Conservation (phyloP, 164 flowering plant species). For the Dillenia suffruticosa region DNA sequence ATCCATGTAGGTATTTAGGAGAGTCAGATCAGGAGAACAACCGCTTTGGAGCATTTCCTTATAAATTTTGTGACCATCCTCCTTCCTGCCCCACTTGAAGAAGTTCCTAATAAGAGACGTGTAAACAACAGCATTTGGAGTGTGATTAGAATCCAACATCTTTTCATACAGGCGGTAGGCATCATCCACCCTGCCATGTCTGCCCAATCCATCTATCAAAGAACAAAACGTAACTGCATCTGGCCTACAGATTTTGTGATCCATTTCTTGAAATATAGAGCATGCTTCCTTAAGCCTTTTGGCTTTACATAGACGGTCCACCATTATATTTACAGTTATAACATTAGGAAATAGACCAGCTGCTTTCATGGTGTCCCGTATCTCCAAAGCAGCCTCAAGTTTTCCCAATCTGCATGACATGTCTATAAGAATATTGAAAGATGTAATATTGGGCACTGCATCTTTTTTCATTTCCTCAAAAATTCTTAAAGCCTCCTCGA, state of each 20-base stretch:
- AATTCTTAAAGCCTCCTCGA: slow-evolving; percentile 59
- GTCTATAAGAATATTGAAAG: slow-evolving; percentile 82
- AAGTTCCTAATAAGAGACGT: slow-evolving; percentile 82
- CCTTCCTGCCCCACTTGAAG: slow-evolving; percentile 74
- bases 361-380: slow-evolving; percentile 61
- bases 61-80: slow-evolving; percentile 90
- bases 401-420: slow-evolving; percentile 74
- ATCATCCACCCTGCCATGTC: slow-evolving; percentile 70
- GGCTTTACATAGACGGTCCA: slow-evolving; percentile 78
- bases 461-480: slow-evolving; percentile 88
- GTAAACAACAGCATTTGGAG: slow-evolving; percentile 64
- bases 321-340: slow-evolving; percentile 78
- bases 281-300: slow-evolving; percentile 75
- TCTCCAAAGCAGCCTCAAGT: slow-evolving; percentile 53
- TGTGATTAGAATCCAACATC: slow-evolving; percentile 63
- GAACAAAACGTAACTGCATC: slow-evolving; percentile 75
- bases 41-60: slow-evolving; percentile 72
- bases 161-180: slow-evolving; percentile 75
- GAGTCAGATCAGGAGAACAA: slow-evolving; percentile 64
- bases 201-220: slow-evolving; percentile 84
- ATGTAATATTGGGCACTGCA: slow-evolving; percentile 66
- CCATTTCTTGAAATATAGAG: slow-evolving; percentile 63
- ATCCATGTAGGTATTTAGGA: slow-evolving; percentile 93
- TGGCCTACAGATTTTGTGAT: slow-evolving; percentile 56
- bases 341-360: slow-evolving; percentile 88